Conservation (phyloP, 2,329 filamentous ascomycete genomes). For the Furcasterigmium sp. region DNA sequence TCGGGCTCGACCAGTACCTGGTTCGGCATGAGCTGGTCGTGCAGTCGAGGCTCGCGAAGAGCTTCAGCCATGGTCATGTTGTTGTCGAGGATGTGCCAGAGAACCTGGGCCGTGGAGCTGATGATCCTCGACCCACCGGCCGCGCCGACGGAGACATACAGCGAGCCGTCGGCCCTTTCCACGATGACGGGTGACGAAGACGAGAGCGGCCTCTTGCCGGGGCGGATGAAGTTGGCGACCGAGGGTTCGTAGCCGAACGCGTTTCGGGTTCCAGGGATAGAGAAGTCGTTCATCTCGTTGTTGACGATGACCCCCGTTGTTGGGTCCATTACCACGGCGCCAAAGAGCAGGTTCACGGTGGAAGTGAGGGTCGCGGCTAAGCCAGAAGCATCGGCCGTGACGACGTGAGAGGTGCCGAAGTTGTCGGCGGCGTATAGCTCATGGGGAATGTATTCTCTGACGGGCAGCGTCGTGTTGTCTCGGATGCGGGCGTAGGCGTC, state of each 20-base stretch:
- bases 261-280: conserved; percentile 71
- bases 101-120: conserved; percentile 68
- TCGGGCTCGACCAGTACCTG: conserved; percentile 60
- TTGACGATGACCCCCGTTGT: conserved; percentile 78
- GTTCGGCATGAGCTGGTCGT: conserved; percentile 79
- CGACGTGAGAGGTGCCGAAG: conserved; percentile 69
- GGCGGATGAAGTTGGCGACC: conserved; percentile 73
- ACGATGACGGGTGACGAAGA: conserved; percentile 78
- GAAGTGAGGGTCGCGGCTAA: conserved; percentile 79
- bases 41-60: conserved; percentile 62
- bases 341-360: conserved; percentile 84
- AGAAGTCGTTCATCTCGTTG: conserved; percentile 75
- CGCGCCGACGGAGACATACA: conserved; percentile 68
- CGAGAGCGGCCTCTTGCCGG: conserved; percentile 76
- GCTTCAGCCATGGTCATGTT: conserved; percentile 54
- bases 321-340: conserved; percentile 71
- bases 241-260: conserved; percentile 81
- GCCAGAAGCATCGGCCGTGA: conserved; percentile 66
- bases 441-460: conserved; percentile 67
- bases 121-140: conserved; percentile 82
- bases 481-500: conserved; percentile 62
- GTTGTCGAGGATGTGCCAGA: conserved; percentile 68
- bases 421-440: conserved; percentile 59
- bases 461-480: conserved; percentile 65
- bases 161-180: conserved; percentile 53